phyloP scores from a whole-genome alignment of 1,284 basidiomycete species.

The Trichosporon faecale region DNA sequence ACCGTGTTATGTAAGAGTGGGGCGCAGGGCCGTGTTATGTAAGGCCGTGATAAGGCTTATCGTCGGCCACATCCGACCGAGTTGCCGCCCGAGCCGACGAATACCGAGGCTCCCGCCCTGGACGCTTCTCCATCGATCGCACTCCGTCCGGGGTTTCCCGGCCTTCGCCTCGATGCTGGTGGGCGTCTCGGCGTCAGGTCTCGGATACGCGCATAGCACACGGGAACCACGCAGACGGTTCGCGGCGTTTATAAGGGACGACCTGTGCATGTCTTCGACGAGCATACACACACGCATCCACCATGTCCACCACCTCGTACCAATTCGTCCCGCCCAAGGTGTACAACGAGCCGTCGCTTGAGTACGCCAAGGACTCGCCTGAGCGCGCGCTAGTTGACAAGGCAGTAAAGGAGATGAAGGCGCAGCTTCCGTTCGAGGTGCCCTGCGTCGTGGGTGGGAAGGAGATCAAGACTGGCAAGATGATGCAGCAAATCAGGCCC shows the following conservation, averaged over 20 bases:
- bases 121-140: neutral
- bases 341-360: neutral
- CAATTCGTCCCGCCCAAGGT: neutral
- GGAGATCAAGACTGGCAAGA: slow-evolving; percentile 57
- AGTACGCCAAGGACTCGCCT: neutral
- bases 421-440: slow-evolving; percentile 70
- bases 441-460: slow-evolving; percentile 91
- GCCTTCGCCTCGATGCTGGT: neutral
- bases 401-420: neutral
- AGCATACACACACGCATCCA: neutral
- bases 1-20: neutral
- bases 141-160: neutral
- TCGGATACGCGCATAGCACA: neutral
- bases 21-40: neutral
- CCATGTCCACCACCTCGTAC: neutral
- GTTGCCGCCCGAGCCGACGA: neutral
- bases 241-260: neutral
- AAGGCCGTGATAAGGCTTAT: neutral
- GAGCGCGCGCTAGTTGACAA: neutral
- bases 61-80: neutral
- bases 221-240: neutral
- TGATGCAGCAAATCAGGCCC: slow-evolving; percentile 56
- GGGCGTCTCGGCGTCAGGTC: neutral
- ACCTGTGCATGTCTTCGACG: neutral
- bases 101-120: neutral